A percentile compares a stretch with the other conserved stretches of the same genome.
These are phyloP conservation scores for Dissoconium aciculare DNA, from an alignment of 2,329 filamentous ascomycete genomes.

Conservation along the genomic window DNA sequence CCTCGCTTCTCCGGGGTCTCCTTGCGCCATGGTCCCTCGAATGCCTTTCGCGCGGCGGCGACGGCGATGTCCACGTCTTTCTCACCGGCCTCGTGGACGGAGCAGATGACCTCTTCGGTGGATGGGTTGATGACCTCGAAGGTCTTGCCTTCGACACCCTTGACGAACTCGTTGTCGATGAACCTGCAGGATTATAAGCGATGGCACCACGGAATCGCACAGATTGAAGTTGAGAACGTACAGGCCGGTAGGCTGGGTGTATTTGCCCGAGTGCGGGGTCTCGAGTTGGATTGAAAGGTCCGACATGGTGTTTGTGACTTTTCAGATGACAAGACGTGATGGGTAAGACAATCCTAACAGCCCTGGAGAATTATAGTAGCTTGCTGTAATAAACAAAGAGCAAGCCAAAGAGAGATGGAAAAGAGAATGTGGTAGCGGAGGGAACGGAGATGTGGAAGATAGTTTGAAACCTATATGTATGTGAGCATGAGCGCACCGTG, in stretches of 20 bases:
- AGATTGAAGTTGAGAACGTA: constrained; percentile 25
- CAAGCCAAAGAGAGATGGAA: constrained; percentile 4
- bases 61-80: constrained; percentile 75
- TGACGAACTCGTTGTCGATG: constrained; percentile 88
- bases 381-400: constrained; percentile 2
- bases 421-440: constrained; percentile 3
- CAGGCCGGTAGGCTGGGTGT: constrained; percentile 40
- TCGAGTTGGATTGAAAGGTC: constrained; percentile 47
- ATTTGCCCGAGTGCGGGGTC: constrained; percentile 50
- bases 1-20: constrained; percentile 58
- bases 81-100: constrained; percentile 71
- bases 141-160: constrained; percentile 69
- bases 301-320: constrained; percentile 17
- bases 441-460: too few relatives aligned
- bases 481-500: too few relatives aligned
- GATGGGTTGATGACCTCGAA: constrained; percentile 86
- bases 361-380: constrained; percentile 1
- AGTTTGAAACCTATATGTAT: too few relatives aligned
- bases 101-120: constrained; percentile 70
- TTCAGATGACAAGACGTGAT: constrained; percentile 3
- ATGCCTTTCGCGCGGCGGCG: constrained; percentile 69
- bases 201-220: not conserved
- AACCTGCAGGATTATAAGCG: constrained; percentile 38
- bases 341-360: constrained; percentile 1
- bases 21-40: constrained; percentile 55